phyloP scores from a whole-genome alignment of 257 asterid species.

The Coffea eugenioides region DNA sequence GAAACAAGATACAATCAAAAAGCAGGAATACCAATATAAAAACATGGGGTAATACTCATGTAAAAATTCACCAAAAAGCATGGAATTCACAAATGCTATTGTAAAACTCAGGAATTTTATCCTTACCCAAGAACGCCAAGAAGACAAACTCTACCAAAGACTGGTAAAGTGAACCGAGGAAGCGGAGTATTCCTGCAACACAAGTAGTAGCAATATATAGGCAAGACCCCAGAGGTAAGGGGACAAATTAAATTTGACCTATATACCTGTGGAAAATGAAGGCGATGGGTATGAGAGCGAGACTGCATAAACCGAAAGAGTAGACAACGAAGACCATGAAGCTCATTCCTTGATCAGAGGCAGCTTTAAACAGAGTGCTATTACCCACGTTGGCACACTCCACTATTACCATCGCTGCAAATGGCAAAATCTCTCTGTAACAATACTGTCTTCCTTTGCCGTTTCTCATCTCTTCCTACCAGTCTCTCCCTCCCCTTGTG shows the following conservation, averaged over 20 bases:
- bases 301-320: conserved; percentile 14
- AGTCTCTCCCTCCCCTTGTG: background rate
- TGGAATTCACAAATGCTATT: background rate
- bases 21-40: too few relatives aligned
- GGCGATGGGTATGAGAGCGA: conserved; percentile 19
- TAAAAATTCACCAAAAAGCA: background rate
- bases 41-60: too few relatives aligned
- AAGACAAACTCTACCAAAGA: conserved; percentile 7
- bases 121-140: conserved; percentile 18
- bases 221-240: background rate
- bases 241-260: background rate
- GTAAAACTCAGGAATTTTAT: background rate
- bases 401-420: conserved; percentile 22
- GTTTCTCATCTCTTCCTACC: background rate
- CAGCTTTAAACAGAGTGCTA: conserved; percentile 23
- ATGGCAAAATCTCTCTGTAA: conserved; percentile 23
- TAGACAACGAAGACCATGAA: conserved; percentile 18
- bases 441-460: conserved; percentile 1
- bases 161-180: conserved; percentile 17
- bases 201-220: too few relatives aligned
- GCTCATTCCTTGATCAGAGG: conserved; percentile 18
- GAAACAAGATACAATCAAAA: background rate
- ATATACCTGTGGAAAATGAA: conserved; percentile 19
- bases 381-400: conserved; percentile 21
- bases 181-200: conserved; percentile 14